These are phyloP conservation scores for Prunus persica DNA, from an alignment of 306 rosid species.

Conservation along the genomic window Prunus_persica_NCBIv2 NC_034009.1:1134001-1134500, in stretches of 20 bases:
- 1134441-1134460: not conserved
- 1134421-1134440: not conserved
- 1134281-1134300: slow-evolving; percentile 99
- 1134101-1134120: slow-evolving; percentile 82
- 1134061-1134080: slow-evolving; percentile 96
- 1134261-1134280: slow-evolving; percentile 87
- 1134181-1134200: slow-evolving; percentile 89
- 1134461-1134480: not conserved
- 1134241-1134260: slow-evolving; percentile 99
- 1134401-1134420: not conserved
- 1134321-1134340: slow-evolving; percentile 18
- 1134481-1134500: not conserved
- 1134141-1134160: slow-evolving; percentile 87
- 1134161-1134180: slow-evolving; percentile 87
- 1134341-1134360: slow-evolving; percentile 11
- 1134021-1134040: slow-evolving; percentile 42
- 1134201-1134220: slow-evolving; percentile 93
- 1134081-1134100: slow-evolving; percentile 84
- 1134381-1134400: not conserved
- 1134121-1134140: slow-evolving; percentile 70
- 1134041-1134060: slow-evolving; percentile 42
- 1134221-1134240: slow-evolving; percentile 96
- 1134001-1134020: slow-evolving; percentile 78
- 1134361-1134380: not conserved
- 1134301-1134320: slow-evolving; percentile 29